Conservation (phyloP, 331 rosid genomes). For the Stylosanthes scabra region DNA sequence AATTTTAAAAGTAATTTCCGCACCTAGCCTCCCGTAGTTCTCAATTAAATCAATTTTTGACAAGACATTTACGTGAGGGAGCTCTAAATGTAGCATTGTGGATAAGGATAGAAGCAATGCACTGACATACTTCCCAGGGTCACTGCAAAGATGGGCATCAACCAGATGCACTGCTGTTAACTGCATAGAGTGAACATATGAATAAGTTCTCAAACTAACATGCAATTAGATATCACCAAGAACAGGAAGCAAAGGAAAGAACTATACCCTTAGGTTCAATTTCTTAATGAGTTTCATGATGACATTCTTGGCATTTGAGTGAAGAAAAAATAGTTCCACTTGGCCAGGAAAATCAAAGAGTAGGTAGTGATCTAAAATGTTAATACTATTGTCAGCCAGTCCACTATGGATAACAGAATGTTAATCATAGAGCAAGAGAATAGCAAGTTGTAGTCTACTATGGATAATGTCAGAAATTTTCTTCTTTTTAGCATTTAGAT, state of each 20-base stretch:
- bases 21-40: constrained; percentile 93
- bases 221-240: constrained; percentile 17
- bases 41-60: constrained; percentile 96
- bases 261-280: constrained; percentile 75
- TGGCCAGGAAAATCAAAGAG: constrained; percentile 99
- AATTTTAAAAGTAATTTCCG: constrained; percentile 11
- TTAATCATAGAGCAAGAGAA: background rate
- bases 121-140: constrained; percentile 93
- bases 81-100: constrained; percentile 92
- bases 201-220: constrained; percentile 33
- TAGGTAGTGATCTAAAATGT: constrained; percentile 85
- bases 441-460: constrained; percentile 24
- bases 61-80: constrained; percentile 88
- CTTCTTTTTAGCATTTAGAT: constrained; percentile 21
- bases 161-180: constrained; percentile 92
- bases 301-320: constrained; percentile 82
- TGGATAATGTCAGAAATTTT: constrained; percentile 14
- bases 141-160: constrained; percentile 96
- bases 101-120: constrained; percentile 88
- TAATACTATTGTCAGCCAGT: constrained; percentile 36
- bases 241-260: constrained; percentile 31
- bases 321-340: constrained; percentile 90
- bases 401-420: background rate
- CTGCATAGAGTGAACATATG: constrained; percentile 64
- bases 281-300: constrained; percentile 78